These are phyloP conservation scores for Ceriops zippeliana DNA, from an alignment of 345 rosid genomes.

Conservation along the genomic window DNA sequence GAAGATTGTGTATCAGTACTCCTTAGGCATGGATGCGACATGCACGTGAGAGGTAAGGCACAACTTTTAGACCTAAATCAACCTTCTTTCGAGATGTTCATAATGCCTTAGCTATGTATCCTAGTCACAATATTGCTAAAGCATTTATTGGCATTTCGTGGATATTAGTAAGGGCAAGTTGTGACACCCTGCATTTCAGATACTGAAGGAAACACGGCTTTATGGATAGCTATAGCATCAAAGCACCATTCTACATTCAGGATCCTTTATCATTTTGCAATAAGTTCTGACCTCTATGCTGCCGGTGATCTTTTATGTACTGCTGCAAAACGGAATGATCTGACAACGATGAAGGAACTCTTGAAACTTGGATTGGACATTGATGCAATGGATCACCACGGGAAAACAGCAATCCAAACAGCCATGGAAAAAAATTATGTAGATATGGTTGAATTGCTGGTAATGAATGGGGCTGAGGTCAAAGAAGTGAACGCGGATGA, in stretches of 20 bases:
- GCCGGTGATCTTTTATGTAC: constrained; percentile 77
- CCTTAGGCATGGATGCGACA: constrained; percentile 70
- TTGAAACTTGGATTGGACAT: constrained; percentile 51
- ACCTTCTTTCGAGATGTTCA: too few species aligned
- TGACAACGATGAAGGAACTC: constrained; percentile 52
- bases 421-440: constrained; percentile 51
- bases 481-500: constrained; percentile 11
- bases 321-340: constrained; percentile 63
- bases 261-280: constrained; percentile 55
- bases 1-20: constrained; percentile 78
- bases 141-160: too few species aligned
- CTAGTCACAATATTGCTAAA: too few species aligned
- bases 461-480: constrained; percentile 67
- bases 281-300: constrained; percentile 52
- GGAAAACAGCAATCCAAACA: constrained; percentile 56
- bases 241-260: constrained; percentile 58
- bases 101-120: too few species aligned
- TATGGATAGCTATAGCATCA: constrained; percentile 75
- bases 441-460: constrained; percentile 49
- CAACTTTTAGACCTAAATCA: not conserved
- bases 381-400: constrained; percentile 56
- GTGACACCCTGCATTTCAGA: constrained; percentile 33
- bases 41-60: constrained; percentile 53
- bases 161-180: too few species aligned
- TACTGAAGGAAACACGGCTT: constrained; percentile 57